Evolutionary conservation across 1,284 basidiomycete species (phyloP).

Genomic region (Boletus sp.): DNA sequence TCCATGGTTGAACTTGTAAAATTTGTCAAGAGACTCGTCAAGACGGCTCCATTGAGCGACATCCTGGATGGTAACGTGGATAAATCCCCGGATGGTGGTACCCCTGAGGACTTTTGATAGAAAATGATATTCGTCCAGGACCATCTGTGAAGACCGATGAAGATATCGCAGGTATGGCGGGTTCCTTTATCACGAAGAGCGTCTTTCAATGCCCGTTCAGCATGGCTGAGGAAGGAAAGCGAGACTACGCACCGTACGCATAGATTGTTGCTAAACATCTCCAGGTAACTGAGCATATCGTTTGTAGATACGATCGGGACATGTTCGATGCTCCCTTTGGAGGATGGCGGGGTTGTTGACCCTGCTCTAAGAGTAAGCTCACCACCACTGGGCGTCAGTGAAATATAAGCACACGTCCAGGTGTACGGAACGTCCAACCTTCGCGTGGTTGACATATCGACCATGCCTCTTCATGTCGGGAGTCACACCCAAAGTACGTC

Average conservation of each 20-base stretch:
- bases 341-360: slow-evolving; percentile 8
- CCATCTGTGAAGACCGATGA: neutral
- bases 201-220: neutral
- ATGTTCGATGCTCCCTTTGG: slow-evolving; percentile 11
- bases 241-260: neutral
- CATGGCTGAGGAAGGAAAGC: neutral
- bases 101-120: neutral
- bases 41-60: slow-evolving; percentile 1
- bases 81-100: neutral
- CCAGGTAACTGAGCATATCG: neutral
- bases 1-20: slow-evolving; percentile 7
- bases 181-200: neutral
- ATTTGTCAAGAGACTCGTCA: slow-evolving; percentile 6
- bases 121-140: slow-evolving; percentile 2
- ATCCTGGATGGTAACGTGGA: slow-evolving; percentile 3
- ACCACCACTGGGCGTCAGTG: neutral
- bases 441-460: slow-evolving; percentile 7
- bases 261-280: neutral
- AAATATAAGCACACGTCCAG: neutral
- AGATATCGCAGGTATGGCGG: slow-evolving; percentile 4
- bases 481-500: slow-evolving; percentile 7
- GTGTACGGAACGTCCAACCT: slow-evolving; percentile 7
- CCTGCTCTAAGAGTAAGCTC: slow-evolving; percentile 1
- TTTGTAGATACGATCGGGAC: slow-evolving; percentile 6
- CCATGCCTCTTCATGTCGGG: slow-evolving; percentile 5